Evolutionary conservation across 73 alveolate genomes (phyloP).

Genomic region (Paramecium sexaurelia): DNA sequence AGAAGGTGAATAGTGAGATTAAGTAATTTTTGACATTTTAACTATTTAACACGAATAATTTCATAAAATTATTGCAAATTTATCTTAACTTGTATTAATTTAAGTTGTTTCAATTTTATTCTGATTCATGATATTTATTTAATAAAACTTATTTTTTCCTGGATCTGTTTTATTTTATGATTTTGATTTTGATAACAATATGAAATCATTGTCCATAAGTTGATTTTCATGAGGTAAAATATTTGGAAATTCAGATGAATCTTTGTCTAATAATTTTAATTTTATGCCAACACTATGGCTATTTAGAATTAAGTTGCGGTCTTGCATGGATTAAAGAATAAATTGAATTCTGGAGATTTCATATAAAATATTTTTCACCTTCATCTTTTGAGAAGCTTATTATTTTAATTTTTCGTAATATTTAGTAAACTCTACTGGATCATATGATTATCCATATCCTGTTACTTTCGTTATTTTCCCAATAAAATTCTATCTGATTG

Average conservation of each 20-base stretch:
- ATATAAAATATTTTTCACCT: background rate
- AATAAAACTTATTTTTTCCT: conserved; percentile 11
- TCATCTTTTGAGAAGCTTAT: background rate
- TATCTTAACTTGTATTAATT: background rate
- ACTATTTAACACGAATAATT: background rate
- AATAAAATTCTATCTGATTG: background rate
- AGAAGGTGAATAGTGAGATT: background rate
- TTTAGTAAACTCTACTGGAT: background rate
- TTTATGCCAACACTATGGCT: background rate
- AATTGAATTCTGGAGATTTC: background rate
- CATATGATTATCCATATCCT: background rate
- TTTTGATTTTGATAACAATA: background rate
- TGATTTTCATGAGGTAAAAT: background rate
- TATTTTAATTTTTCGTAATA: background rate
- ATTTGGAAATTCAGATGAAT: background rate
- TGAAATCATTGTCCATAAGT: background rate
- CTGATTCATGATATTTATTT: background rate
- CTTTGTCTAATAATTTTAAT: background rate
- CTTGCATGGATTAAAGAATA: background rate
- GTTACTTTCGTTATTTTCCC: conserved; percentile 2
- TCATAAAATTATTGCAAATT: background rate
- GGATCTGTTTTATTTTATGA: background rate
- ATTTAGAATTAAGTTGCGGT: background rate
- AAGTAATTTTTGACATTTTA: no score
- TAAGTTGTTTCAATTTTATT: background rate